Base-by-base conservation (phyloP, 768 basidiomycete species). In the Agaricus sinodeliciosus region DNA sequence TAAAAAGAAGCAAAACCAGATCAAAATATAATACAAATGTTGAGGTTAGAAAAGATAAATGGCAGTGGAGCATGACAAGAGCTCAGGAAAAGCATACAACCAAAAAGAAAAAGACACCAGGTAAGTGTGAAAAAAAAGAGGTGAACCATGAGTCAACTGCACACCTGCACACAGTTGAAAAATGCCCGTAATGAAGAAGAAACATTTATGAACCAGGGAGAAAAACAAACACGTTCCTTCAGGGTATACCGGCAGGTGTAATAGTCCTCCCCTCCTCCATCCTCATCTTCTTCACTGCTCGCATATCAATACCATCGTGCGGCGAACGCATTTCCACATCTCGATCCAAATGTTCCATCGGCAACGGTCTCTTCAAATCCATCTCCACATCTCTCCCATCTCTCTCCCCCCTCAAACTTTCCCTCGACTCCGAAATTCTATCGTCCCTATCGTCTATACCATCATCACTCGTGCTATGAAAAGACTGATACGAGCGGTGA, bases 261-360 rank as follows among this genome's bases (percentile, higher is more conserved):
- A 44, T 37, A 22, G 44, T 39, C 44, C 51, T 53, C 27, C 51
- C 63, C 61, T 74, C 72, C 58, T 81, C 81, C 72, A 86, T 77
- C 65, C 83, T 77, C 78, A 87, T 81, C 77, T 84, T 85, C 80
- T 88, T 88, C 57, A 73, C 68, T 51, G 77, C 77, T 59, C 51
- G n/a, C 51, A 53, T 44, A 28, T 53, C 51, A 19, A 45, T 37
- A 54, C 72, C 63, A 61, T 74, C 72, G 57, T 80, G 80, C 64
- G 83, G 80, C 65, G 83, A 77, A 77, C 87, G 80, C 78, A 83
- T 85, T 78, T 87, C 87, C 57, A 73, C 68, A 55, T 78, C 77
- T 59, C 80, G 77, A 55, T 60, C 65, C 54, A 40, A 9, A 70
- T 62, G 52, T 80, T 82, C 52, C 74, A 58, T 57, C 79, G 77